phyloP scores from a whole-genome alignment of 2,329 filamentous ascomycete species.

The Colletotrichum musae region DNA sequence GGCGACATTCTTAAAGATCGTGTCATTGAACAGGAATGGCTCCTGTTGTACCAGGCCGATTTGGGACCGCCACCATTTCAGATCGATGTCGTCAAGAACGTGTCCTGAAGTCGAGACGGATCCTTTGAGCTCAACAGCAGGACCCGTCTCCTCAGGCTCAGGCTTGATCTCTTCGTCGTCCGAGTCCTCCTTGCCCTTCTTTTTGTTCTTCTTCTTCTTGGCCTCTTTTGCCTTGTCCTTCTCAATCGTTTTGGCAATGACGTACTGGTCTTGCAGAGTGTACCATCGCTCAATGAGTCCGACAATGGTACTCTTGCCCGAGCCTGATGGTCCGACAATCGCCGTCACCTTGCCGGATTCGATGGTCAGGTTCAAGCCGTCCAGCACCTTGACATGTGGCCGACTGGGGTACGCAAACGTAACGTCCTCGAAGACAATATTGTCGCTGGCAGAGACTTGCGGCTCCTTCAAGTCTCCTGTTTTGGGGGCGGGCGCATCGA shows the following conservation, averaged over 20 bases:
- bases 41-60: conserved; percentile 79
- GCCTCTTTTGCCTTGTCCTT: conserved; percentile 61
- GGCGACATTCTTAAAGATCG: conserved; percentile 74
- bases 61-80: conserved; percentile 74
- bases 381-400: conserved; percentile 74
- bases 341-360: conserved; percentile 78
- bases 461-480: conserved; percentile 54
- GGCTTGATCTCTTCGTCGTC: conserved; percentile 45
- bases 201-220: conserved; percentile 53
- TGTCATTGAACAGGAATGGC: conserved; percentile 77
- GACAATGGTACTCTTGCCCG: conserved; percentile 82
- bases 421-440: conserved; percentile 71
- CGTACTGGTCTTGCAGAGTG: conserved; percentile 67
- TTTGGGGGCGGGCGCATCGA: conserved; percentile 60
- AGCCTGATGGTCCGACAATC: conserved; percentile 81
- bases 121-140: conserved; percentile 64
- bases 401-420: conserved; percentile 81
- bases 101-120: conserved; percentile 68
- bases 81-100: conserved; percentile 69
- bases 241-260: conserved; percentile 65
- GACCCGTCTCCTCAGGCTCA: conserved; percentile 53
- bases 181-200: conserved; percentile 49
- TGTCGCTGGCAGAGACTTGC: conserved; percentile 54
- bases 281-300: conserved; percentile 82
- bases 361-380: conserved; percentile 71